Conservation (phyloP, 306 rosid genomes). For the Sicyos baderoa region DNA sequence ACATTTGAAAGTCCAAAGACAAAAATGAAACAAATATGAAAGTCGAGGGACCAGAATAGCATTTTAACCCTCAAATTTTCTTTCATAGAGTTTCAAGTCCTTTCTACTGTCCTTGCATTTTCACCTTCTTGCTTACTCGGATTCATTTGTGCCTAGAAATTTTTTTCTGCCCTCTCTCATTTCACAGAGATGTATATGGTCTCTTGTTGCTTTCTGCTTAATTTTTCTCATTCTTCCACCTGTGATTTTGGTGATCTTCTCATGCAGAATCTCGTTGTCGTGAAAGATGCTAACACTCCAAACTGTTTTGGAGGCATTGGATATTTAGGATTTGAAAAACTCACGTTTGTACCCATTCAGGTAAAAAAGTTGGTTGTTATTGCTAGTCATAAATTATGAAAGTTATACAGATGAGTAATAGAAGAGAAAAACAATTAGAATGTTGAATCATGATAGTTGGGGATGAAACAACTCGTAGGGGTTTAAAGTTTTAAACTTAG, state of each 20-base stretch:
- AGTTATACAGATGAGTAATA: too few relatives aligned
- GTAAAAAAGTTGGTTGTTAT: slow-evolving; percentile 24
- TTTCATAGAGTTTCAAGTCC: background rate
- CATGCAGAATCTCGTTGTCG: slow-evolving; percentile 76
- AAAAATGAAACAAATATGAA: too few relatives aligned
- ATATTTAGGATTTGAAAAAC: slow-evolving; percentile 84
- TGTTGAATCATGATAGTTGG: too few relatives aligned
- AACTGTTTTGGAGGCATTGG: slow-evolving; percentile 72
- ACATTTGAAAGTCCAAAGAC: too few relatives aligned
- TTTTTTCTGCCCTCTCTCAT: background rate
- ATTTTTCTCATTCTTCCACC: slow-evolving; percentile 9
- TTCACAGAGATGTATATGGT: background rate
- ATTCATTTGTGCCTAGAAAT: background rate
- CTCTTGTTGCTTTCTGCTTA: slow-evolving; percentile 5
- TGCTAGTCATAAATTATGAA: too few relatives aligned
- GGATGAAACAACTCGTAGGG: too few relatives aligned
- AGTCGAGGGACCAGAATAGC: too few relatives aligned
- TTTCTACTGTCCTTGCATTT: background rate
- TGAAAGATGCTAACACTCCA: slow-evolving; percentile 55
- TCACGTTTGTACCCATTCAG: slow-evolving; percentile 86
- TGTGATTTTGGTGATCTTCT: slow-evolving; percentile 23
- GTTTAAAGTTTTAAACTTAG: too few relatives aligned
- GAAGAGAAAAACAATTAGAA: background rate
- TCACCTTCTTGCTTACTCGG: background rate
- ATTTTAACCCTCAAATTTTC: too few relatives aligned